Base-by-base conservation (phyloP, 192 early-diverging fungal species). In the Physocladia obscura region DNA sequence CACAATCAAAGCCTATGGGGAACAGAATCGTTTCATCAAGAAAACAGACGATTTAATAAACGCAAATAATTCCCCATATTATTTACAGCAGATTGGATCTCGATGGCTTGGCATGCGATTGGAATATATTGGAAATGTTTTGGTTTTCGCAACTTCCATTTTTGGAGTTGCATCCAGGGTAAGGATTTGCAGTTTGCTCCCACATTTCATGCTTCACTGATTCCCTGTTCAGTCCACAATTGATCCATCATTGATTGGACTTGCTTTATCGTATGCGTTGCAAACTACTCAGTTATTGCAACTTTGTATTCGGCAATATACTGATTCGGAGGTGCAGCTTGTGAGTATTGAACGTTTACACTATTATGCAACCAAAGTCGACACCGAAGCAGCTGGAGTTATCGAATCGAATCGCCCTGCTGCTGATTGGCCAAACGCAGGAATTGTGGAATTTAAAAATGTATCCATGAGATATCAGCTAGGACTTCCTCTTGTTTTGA, bases 1-100 rank as follows among this genome's bases (percentile, higher is more conserved):
- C 6, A 96, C 93, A 1, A 94, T 97, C 69, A 83, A 91, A 24
- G 92, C 92, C 0, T 95, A 90, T 22, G 62, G 81, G 55, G 90
- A 87, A 65, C 86, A 94, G 58, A 49, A 30, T 21, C 52, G 93
- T 32, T 98, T 97, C 65, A 75, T 92, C 8, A 68, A 57, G 1
- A 81, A 79, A n/a, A 96, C 90, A 62, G 87, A 90, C 63, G 57
- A 70, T 35, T 77, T 81, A 40, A 77, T 94, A 3, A 89, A 94
- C 61, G 67, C 74, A 21, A 92, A 94, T 77, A 94, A 90, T 49
- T 76, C 84, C 8, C 88, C 92, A 2, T 94, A 91, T 69, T 93
- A 89, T 69, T 81, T 94, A 24, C 85, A 85, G 48, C 75, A 89
- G 49, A 39, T 51, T 2, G 55, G 61, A 6, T 59, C 74, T n/a